phyloP scores from a whole-genome alignment of 305 asterid genomes.

The Fraxinus latifolia region DNA sequence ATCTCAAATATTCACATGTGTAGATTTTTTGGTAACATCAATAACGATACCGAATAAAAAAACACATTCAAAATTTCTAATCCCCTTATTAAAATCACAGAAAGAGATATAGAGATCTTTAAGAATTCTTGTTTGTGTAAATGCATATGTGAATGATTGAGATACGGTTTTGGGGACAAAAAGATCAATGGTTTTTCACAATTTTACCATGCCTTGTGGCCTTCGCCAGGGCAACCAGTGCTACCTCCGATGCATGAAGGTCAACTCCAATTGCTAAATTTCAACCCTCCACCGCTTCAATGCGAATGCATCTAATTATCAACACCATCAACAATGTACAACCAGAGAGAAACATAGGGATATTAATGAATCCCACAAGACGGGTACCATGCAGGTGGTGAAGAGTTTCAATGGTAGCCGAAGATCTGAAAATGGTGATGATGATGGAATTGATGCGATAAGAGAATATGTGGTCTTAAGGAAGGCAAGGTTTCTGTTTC shows the following conservation, averaged over 20 bases:
- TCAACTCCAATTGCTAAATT: constrained; percentile 43
- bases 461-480: constrained; percentile 34
- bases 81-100: too few relatives aligned
- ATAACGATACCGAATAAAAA: too few relatives aligned
- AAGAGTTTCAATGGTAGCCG: constrained; percentile 23
- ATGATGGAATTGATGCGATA: constrained; percentile 39
- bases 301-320: constrained; percentile 26
- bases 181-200: constrained; percentile 42
- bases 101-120: too few relatives aligned
- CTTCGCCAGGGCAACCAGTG: constrained; percentile 74
- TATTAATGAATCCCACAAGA: constrained; percentile 28
- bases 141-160: constrained; percentile 2
- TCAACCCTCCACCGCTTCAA: constrained; percentile 36
- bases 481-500: constrained; percentile 29
- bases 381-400: constrained; percentile 21
- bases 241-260: constrained; percentile 71
- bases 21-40: too few relatives aligned
- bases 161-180: constrained; percentile 36
- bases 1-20: too few relatives aligned
- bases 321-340: constrained; percentile 34
- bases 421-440: constrained; percentile 21
- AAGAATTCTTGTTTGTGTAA: constrained; percentile 1
- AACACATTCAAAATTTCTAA: too few relatives aligned
- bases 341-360: constrained; percentile 30
- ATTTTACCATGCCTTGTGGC: constrained; percentile 66